A percentile compares a stretch with the other conserved stretches of the same genome.
Evolutionary conservation across 306 rosid species (phyloP).

Genomic region (Malus fusca): DNA sequence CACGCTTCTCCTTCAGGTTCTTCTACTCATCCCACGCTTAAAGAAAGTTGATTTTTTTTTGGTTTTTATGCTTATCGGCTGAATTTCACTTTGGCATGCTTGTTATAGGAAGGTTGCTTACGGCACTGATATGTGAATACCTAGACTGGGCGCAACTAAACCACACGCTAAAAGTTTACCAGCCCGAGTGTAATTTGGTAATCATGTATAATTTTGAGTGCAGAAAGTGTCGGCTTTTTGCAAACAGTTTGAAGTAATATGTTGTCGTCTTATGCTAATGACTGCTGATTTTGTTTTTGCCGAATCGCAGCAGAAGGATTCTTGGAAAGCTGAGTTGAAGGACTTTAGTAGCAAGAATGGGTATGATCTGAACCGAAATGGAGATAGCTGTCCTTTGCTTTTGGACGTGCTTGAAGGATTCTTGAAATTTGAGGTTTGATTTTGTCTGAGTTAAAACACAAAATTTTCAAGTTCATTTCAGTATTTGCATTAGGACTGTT

Average conservation of each 20-base stretch:
- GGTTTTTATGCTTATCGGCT: background rate
- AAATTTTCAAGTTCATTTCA: background rate
- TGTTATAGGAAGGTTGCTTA: slow-evolving; percentile 82
- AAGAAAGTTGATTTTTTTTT: no score
- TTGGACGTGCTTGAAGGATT: slow-evolving; percentile 99
- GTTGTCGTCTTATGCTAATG: background rate
- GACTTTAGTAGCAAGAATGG: slow-evolving; percentile 93
- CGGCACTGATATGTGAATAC: slow-evolving; percentile 87
- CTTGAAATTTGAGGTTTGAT: slow-evolving; percentile 90
- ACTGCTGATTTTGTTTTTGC: background rate
- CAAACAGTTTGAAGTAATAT: background rate
- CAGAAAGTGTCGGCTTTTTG: background rate
- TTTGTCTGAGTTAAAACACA: background rate
- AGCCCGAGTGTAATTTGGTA: slow-evolving; percentile 98
- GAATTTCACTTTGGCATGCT: slow-evolving; percentile 1
- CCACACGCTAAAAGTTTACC: slow-evolving; percentile 88
- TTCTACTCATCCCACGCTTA: background rate
- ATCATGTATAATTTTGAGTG: slow-evolving; percentile 6
- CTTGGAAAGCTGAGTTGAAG: slow-evolving; percentile 89
- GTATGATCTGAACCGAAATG: slow-evolving; percentile 86
- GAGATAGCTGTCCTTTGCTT: slow-evolving; percentile 86
- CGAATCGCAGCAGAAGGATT: slow-evolving; percentile 72
- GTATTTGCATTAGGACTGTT: background rate
- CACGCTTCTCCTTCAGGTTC: slow-evolving; percentile 96
- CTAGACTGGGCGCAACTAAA: slow-evolving; percentile 95